phyloP scores from a whole-genome alignment of 2,329 filamentous ascomycete genomes.

The Dryadomyces quercus-mongolicae region DNA sequence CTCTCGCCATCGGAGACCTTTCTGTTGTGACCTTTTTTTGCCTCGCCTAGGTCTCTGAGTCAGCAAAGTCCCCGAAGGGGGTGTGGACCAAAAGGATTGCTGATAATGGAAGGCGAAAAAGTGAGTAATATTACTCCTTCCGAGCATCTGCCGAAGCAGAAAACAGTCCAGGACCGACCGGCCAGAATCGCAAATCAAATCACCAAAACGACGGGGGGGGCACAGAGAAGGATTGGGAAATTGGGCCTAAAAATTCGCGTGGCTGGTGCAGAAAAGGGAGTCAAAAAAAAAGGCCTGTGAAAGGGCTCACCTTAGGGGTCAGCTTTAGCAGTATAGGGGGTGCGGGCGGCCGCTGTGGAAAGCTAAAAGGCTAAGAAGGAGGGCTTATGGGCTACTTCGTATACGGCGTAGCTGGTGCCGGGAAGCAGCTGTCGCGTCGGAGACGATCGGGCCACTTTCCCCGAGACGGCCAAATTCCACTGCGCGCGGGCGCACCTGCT shows the following conservation, averaged over 20 bases:
- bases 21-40: background rate
- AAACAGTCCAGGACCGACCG: background rate
- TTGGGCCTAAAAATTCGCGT: conserved; percentile 5
- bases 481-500: background rate
- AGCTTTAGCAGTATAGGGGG: background rate
- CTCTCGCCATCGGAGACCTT: conserved; percentile 4
- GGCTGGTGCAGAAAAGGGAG: conserved; percentile 5
- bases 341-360: no score
- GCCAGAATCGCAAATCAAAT: background rate
- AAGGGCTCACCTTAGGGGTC: background rate
- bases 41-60: conserved; percentile 4
- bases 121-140: background rate
- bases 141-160: background rate
- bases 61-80: conserved; percentile 2
- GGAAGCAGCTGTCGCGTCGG: background rate
- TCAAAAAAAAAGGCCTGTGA: background rate
- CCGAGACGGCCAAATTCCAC: background rate
- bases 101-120: background rate
- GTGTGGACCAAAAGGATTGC: background rate
- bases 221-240: background rate
- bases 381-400: no score
- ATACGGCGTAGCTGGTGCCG: no score
- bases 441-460: background rate
- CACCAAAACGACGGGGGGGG: background rate
- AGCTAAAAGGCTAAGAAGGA: no score